Evolutionary conservation across 371 early-diverging fungal species (phyloP).

Genomic region (Syncephalastrum contaminatum): DNA sequence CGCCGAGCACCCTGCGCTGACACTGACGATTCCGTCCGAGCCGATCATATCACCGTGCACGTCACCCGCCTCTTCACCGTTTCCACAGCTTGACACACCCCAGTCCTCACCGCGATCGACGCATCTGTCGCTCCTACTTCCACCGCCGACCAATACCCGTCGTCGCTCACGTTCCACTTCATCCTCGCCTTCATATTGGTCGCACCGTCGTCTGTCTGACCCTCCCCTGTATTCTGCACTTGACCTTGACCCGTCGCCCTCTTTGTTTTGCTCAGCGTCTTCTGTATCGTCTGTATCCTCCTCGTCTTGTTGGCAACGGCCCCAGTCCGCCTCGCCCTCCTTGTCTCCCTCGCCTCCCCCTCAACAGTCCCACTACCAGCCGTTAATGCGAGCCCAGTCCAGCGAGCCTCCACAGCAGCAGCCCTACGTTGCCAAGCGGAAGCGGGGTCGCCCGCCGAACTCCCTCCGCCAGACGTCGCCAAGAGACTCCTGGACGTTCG

Average conservation of each 20-base stretch:
- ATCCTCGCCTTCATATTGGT: conserved; percentile 14
- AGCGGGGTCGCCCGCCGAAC: conserved; percentile 47
- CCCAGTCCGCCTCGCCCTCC: conserved; percentile 14
- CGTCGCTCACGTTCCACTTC: conserved; percentile 32
- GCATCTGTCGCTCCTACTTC: conserved; percentile 13
- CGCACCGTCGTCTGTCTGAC: conserved; percentile 24
- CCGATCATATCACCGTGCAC: conserved; percentile 10
- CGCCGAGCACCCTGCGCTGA: not conserved
- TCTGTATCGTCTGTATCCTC: not conserved
- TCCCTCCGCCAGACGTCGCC: conserved; percentile 24
- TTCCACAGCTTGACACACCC: conserved; percentile 21
- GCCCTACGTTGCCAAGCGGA: conserved; percentile 26
- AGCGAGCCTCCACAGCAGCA: not conserved
- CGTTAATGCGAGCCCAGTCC: conserved; percentile 6
- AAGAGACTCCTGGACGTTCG: conserved; percentile 29
- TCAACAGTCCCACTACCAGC: conserved; percentile 9
- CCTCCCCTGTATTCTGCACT: conserved; percentile 24
- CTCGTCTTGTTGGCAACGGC: conserved; percentile 16
- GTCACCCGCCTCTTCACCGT: conserved; percentile 11
- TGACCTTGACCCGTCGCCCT: not conserved
- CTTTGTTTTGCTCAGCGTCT: too few relatives aligned
- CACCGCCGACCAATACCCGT: conserved; percentile 17
- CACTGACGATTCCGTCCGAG: conserved; percentile 6
- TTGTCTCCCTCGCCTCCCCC: conserved; percentile 13
- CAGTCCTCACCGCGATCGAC: conserved; percentile 19